phyloP scores from a whole-genome alignment of 2,329 filamentous ascomycete genomes.

The Neophaeococcomyces aloes region DNA sequence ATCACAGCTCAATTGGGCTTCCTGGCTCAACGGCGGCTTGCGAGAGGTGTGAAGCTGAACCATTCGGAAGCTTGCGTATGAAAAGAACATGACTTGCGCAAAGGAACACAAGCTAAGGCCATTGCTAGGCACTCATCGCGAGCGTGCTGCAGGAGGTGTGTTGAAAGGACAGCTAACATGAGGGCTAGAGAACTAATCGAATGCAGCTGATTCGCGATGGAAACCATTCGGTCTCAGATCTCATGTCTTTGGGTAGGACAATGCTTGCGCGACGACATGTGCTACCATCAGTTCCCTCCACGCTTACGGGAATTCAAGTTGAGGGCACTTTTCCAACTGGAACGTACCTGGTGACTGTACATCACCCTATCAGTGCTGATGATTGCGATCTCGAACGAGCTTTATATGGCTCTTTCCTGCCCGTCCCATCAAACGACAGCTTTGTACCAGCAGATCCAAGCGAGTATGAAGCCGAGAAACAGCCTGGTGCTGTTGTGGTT shows the following conservation, averaged over 20 bases:
- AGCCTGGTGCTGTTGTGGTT: constrained; percentile 70
- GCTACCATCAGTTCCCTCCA: constrained; percentile 66
- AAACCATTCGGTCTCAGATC: constrained; percentile 77
- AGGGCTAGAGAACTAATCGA: constrained; percentile 1
- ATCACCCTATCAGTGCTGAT: constrained; percentile 75
- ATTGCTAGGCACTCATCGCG: constrained; percentile 48
- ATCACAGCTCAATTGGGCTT: constrained; percentile 79
- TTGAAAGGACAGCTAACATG: constrained; percentile 1
- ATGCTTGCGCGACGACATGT: constrained; percentile 93
- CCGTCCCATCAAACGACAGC: constrained; percentile 56
- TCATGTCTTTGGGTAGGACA: constrained; percentile 82
- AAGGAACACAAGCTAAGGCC: constrained; percentile 7
- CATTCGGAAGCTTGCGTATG: constrained; percentile 73
- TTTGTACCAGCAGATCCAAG: constrained; percentile 57
- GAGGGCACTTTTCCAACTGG: constrained; percentile 87
- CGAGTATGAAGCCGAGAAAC: constrained; percentile 56
- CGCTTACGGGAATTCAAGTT: constrained; percentile 76
- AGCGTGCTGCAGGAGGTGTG: constrained; percentile 75
- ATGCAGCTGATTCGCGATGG: constrained; percentile 83
- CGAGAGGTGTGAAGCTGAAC: constrained; percentile 78
- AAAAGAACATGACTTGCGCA: constrained; percentile 12
- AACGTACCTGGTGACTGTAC: constrained; percentile 89
- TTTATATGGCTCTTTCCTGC: constrained; percentile 83
- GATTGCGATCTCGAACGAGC: constrained; percentile 80
- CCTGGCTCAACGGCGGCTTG: constrained; percentile 77